Conservation (phyloP, 768 basidiomycete species). For the Podaxis pistillaris region DNA sequence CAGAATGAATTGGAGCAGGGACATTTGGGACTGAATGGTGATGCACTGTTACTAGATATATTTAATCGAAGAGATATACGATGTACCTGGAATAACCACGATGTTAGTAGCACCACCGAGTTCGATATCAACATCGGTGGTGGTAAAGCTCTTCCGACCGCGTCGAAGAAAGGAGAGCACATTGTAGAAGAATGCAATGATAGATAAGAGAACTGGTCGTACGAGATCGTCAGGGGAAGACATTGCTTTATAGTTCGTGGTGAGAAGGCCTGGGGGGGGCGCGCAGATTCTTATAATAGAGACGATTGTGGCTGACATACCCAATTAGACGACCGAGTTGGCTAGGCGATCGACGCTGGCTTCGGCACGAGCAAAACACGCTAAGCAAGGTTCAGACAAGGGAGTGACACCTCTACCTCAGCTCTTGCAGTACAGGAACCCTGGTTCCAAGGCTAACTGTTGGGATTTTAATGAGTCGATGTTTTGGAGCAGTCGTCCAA, state of each 20-base stretch:
- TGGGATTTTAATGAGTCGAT: too few relatives aligned
- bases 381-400: too few relatives aligned
- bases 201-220: not conserved
- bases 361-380: too few relatives aligned
- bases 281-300: not conserved
- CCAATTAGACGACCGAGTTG: too few relatives aligned
- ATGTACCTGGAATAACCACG: not conserved
- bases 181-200: not conserved
- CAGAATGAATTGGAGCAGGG: not conserved
- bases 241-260: not conserved
- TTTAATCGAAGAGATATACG: not conserved
- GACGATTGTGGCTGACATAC: not conserved
- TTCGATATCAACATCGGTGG: not conserved
- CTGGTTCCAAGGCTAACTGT: too few relatives aligned
- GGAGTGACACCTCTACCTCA: too few relatives aligned
- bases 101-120: not conserved
- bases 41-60: not conserved
- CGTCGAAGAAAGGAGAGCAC: not conserved
- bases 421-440: too few relatives aligned
- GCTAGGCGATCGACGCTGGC: too few relatives aligned
- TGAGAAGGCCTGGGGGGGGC: not conserved
- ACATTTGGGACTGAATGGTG: not conserved
- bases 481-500: too few relatives aligned
- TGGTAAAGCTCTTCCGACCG: not conserved
- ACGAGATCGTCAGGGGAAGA: not conserved